Conservation (phyloP, 352 stramenopile species). For the Pythium folliculosum region DNA sequence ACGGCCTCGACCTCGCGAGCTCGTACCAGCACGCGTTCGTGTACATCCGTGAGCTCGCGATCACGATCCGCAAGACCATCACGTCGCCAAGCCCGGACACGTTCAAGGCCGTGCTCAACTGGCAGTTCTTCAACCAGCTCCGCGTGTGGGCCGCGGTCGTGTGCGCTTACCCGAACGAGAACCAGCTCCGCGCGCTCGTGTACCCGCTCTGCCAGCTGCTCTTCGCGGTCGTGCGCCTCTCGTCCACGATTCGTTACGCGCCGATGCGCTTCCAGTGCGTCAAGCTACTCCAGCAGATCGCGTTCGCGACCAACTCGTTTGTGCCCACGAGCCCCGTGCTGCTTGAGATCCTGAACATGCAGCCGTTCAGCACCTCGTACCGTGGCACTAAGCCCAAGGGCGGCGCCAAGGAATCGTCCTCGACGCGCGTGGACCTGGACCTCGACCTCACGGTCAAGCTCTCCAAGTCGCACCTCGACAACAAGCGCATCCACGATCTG, state of each 20-base stretch:
- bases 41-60: conserved; percentile 98
- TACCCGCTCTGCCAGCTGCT: conserved; percentile 95
- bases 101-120: conserved; percentile 92
- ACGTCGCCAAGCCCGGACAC: conserved; percentile 91
- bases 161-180: conserved; percentile 81
- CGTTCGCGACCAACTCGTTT: conserved; percentile 93
- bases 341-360: conserved; percentile 93
- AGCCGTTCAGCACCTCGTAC: conserved; percentile 89
- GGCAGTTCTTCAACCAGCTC: conserved; percentile 98
- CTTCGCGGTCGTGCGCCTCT: conserved; percentile 74
- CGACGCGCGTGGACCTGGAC: conserved; percentile 55
- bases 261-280: conserved; percentile 97
- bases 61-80: conserved; percentile 96
- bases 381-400: conserved; percentile 49
- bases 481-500: conserved; percentile 87
- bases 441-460: conserved; percentile 90
- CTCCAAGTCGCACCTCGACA: conserved; percentile 88
- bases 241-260: conserved; percentile 79
- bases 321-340: conserved; percentile 94
- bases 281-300: conserved; percentile 95
- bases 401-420: conserved; percentile 28
- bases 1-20: conserved; percentile 94
- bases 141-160: conserved; percentile 97
- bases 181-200: conserved; percentile 91
- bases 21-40: conserved; percentile 99